Evolutionary conservation across 768 basidiomycete genomes (phyloP).

Genomic region (Fibroporia radiculosa): DNA sequence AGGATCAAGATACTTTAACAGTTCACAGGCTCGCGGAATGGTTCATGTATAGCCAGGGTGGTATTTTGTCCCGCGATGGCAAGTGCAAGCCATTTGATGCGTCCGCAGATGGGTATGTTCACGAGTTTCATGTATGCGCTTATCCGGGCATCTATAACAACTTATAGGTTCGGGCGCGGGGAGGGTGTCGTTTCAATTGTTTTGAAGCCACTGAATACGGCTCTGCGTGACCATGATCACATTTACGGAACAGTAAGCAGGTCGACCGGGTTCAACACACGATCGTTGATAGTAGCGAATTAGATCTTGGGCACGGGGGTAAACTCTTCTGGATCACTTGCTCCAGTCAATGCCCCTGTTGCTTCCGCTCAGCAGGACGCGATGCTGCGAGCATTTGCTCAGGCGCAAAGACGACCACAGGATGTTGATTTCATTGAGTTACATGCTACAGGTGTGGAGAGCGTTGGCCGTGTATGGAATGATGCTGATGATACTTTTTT

Average conservation of each 20-base stretch:
- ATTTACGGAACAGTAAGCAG: slow-evolving; percentile 33
- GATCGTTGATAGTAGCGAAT: not conserved
- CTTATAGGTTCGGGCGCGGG: slow-evolving; percentile 28
- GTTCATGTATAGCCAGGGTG: slow-evolving; percentile 30
- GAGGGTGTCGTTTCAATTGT: slow-evolving; percentile 34
- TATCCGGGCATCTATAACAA: slow-evolving; percentile 4
- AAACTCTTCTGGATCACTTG: slow-evolving; percentile 29
- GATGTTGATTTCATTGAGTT: slow-evolving; percentile 44
- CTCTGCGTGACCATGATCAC: slow-evolving; percentile 31
- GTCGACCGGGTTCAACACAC: not conserved
- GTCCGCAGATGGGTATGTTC: slow-evolving; percentile 32
- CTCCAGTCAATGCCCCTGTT: slow-evolving; percentile 30
- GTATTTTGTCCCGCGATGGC: slow-evolving; percentile 33
- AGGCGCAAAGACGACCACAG: slow-evolving; percentile 22
- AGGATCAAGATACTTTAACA: not conserved
- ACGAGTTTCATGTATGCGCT: not conserved
- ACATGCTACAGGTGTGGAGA: slow-evolving; percentile 36
- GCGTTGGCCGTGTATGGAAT: not conserved
- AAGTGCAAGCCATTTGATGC: slow-evolving; percentile 39
- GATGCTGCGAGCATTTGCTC: slow-evolving; percentile 29
- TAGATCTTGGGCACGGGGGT: slow-evolving; percentile 35
- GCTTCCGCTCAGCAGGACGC: slow-evolving; percentile 31
- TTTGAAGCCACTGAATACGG: slow-evolving; percentile 31
- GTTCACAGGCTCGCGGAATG: slow-evolving; percentile 29
- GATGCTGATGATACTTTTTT: not conserved